These are phyloP conservation scores for Globisporangium paddicum DNA, from an alignment of 352 stramenopile species.

Conservation along the genomic window DNA sequence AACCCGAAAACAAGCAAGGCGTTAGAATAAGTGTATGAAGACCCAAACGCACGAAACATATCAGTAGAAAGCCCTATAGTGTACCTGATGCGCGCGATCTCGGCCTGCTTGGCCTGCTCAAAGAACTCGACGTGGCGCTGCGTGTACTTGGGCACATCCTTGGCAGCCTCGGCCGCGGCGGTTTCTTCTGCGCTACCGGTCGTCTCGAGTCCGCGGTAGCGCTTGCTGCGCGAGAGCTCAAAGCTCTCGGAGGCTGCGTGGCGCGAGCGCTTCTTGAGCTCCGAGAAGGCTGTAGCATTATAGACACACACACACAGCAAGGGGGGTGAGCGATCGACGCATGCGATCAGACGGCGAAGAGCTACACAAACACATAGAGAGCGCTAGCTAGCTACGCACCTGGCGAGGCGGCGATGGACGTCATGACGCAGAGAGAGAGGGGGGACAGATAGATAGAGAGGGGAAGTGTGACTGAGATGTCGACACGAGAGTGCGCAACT, in stretches of 20 bases:
- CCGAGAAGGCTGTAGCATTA: slow-evolving; percentile 27
- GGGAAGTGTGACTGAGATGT: background rate
- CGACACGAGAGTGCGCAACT: background rate
- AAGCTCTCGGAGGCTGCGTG: slow-evolving; percentile 40
- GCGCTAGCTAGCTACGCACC: slow-evolving; percentile 20
- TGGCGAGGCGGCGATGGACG: slow-evolving; percentile 71
- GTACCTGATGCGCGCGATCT: slow-evolving; percentile 68
- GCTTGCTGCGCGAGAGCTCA: slow-evolving; percentile 59
- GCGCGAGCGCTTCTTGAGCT: slow-evolving; percentile 78
- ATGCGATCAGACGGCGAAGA: background rate
- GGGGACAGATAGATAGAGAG: too few relatives aligned
- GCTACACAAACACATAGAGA: background rate
- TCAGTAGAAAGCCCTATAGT: background rate
- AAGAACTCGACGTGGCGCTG: slow-evolving; percentile 87
- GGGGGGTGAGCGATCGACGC: background rate
- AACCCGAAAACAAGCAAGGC: background rate
- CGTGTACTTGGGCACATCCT: slow-evolving; percentile 78
- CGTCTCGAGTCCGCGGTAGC: slow-evolving; percentile 29
- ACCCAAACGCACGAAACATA: background rate
- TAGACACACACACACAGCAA: slow-evolving; percentile 1
- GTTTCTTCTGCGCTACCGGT: slow-evolving; percentile 17
- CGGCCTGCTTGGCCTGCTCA: slow-evolving; percentile 79
- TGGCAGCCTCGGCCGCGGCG: slow-evolving; percentile 23
- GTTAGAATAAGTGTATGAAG: background rate
- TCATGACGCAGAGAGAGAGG: slow-evolving; percentile 22